Percentiles rank a stretch among this genome's conserved stretches.
phyloP scores from a whole-genome alignment of 257 asterid species.

The Solanum chaucha region DNA sequence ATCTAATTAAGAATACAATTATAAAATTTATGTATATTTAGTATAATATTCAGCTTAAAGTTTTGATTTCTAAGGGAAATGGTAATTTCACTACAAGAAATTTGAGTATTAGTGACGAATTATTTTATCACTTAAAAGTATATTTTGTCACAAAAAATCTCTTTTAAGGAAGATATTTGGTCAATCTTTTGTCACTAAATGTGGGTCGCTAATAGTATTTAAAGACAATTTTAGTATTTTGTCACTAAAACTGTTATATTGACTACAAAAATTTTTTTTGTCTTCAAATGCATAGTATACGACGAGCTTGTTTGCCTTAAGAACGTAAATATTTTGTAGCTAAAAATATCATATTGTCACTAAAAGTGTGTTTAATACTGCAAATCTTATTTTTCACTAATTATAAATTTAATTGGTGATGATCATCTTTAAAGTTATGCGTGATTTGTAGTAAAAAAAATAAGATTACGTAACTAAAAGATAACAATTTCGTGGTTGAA shows the following conservation, averaged over 20 bases:
- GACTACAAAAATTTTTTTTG: not conserved
- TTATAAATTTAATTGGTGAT: not conserved
- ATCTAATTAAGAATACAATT: not conserved
- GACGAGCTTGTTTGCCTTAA: not conserved
- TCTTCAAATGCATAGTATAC: not conserved
- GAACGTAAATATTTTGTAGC: not conserved
- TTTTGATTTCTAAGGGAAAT: not conserved
- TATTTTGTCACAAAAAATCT: not conserved
- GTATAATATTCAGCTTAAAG: not conserved
- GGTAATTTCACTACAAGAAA: not conserved
- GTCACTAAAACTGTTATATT: not conserved
- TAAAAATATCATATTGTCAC: not conserved
- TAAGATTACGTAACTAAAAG: not conserved
- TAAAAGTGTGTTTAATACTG: not conserved
- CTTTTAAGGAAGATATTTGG: not conserved
- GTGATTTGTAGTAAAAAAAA: not conserved
- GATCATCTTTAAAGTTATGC: not conserved
- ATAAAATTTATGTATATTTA: not conserved
- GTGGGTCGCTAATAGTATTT: not conserved
- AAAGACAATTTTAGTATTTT: too few relatives aligned
- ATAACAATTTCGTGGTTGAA: not conserved
- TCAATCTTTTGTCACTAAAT: not conserved
- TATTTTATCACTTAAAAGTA: not conserved
- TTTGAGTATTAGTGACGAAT: not conserved
- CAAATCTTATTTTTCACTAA: not conserved